Evolutionary conservation across 495 filamentous ascomycete species (phyloP).

Genomic region (Xylaria curta): DNA sequence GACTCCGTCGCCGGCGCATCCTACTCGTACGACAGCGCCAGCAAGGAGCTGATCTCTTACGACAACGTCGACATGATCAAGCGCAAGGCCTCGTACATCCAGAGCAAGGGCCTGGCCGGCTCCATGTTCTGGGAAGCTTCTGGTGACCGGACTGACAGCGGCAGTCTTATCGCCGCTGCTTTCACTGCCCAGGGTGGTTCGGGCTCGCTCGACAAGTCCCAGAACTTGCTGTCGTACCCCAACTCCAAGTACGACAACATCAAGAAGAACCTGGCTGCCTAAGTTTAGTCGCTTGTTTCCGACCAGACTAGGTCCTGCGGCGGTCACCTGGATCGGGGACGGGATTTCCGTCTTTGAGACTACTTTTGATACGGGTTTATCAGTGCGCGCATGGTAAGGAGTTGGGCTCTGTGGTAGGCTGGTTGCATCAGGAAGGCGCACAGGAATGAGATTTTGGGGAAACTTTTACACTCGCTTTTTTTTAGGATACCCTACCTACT

Average conservation of each 20-base stretch:
- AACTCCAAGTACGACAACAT: conserved; percentile 53
- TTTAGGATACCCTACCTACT: neutral
- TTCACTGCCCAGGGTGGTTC: conserved; percentile 41
- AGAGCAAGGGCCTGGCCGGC: conserved; percentile 69
- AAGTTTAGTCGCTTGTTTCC: conserved; percentile 3
- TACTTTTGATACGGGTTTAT: conserved; percentile 1
- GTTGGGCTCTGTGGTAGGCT: conserved; percentile 4
- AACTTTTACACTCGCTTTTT: conserved; percentile 21
- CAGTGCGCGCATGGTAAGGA: neutral
- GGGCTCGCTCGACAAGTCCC: conserved; percentile 37
- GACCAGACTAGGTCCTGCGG: neutral
- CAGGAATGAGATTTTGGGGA: conserved; percentile 2
- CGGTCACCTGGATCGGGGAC: conserved; percentile 34
- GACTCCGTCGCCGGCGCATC: conserved; percentile 62
- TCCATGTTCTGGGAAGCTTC: conserved; percentile 94
- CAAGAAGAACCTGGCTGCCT: conserved; percentile 36
- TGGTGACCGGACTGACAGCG: conserved; percentile 66
- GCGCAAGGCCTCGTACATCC: conserved; percentile 71
- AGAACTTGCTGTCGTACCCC: conserved; percentile 51
- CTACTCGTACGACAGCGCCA: conserved; percentile 70
- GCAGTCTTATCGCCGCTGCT: conserved; percentile 68
- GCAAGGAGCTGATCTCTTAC: conserved; percentile 71
- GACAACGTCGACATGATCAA: conserved; percentile 69
- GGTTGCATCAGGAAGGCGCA: conserved; percentile 21
- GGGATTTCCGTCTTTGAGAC: conserved; percentile 31